Evolutionary conservation across 2,329 filamentous ascomycete species (phyloP), one percentile per base, ranked within the genome.

Genomic region (Graphilbum ipis-grandicollis): DNA sequence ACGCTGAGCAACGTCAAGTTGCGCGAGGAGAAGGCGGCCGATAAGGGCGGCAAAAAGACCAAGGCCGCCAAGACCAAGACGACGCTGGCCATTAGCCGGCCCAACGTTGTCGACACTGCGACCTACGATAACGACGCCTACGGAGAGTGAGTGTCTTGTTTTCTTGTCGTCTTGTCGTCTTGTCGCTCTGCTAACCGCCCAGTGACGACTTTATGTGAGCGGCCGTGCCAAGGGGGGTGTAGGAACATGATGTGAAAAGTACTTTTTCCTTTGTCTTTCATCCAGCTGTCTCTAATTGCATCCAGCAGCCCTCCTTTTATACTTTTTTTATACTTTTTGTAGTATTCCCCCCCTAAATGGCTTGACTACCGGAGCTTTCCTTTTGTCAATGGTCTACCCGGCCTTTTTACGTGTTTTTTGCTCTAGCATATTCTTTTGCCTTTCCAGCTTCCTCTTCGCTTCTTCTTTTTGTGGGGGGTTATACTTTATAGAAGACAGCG

Each of bases 51-150:
- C 51, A 98, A 96, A 80, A 98, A 96, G 75, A 75, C 68, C 48
- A 96, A 96, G 71, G 86, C 86, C 5, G 80, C 83, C 43, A 96
- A 96, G 75, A 93, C 80, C 29, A 98, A 98, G 75, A 74, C 81
- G 15, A 78, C 74, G 7, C 65, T 96, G 35, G 79, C 81, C 38
- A 75, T 80, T 41, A 62, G 58, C 51, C 62, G 78, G 52, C 58
- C 66, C 48, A 66, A 66, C 44, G 59, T 60, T 35, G 67, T 75
- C 14, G 88, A 96, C 56, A 75, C 72, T n/a, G 71, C 68, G 39
- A 64, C 73, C 34, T 56, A 96, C 51, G 81, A 83, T 22, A 79
- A 85, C 30, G 65, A 55, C 14, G 42, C 18, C 42, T 83, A 83
- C 52, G 88, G 82, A 60, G 88, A 93, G 72, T 83, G 66, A 67